Evolutionary conservation across 495 filamentous ascomycete species (phyloP).

Genomic region (Neurospora sp.): DNA sequence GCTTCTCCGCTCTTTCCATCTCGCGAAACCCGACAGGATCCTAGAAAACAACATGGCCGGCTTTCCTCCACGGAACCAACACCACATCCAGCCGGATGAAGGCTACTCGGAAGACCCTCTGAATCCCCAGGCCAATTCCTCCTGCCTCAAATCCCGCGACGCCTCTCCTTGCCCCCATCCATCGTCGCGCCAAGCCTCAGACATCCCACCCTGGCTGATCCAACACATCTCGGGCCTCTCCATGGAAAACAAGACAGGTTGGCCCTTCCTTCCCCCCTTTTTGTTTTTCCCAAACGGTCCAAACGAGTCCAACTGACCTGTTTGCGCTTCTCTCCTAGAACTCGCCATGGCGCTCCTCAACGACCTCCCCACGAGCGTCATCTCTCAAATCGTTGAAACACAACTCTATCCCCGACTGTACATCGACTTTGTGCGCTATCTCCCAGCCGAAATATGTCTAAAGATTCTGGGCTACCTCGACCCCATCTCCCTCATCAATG

Average conservation of each 20-base stretch:
- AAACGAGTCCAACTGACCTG: neutral
- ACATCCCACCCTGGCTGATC: slow-evolving; percentile 33
- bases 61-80: slow-evolving; percentile 12
- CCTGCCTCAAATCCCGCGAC: slow-evolving; percentile 13
- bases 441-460: slow-evolving; percentile 81
- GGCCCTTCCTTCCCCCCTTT: slow-evolving; percentile 7
- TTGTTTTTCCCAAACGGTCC: neutral
- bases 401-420: slow-evolving; percentile 72
- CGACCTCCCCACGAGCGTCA: slow-evolving; percentile 61
- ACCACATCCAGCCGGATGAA: slow-evolving; percentile 41
- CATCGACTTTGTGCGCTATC: slow-evolving; percentile 76
- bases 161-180: slow-evolving; percentile 12
- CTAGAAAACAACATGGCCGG: slow-evolving; percentile 7
- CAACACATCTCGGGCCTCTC: slow-evolving; percentile 37
- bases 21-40: neutral
- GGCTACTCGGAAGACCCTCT: slow-evolving; percentile 50
- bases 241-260: slow-evolving; percentile 38
- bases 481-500: slow-evolving; percentile 61
- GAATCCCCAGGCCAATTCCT: slow-evolving; percentile 22
- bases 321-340: slow-evolving; percentile 24
- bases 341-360: slow-evolving; percentile 57
- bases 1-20: neutral
- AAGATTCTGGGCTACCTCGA: slow-evolving; percentile 82
- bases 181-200: slow-evolving; percentile 16
- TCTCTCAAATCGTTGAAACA: slow-evolving; percentile 58